Base-by-base conservation (phyloP, 371 early-diverging fungal genomes). In the Rhizopus arrhizus region DNA sequence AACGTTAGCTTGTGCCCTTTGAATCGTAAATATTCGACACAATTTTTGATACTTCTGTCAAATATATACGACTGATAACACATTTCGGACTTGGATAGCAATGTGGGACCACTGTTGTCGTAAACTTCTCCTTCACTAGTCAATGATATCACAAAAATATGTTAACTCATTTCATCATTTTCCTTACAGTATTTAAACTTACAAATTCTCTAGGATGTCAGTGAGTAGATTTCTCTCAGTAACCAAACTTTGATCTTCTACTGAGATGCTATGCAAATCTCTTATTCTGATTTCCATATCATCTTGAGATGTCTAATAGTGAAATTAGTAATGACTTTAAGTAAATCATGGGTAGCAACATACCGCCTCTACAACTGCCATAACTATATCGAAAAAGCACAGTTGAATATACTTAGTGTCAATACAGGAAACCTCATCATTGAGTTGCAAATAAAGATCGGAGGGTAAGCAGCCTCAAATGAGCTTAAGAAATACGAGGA, bases 241-340 rank as follows among this genome's bases (percentile, higher is more conserved):
- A 40, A 38, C 53, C 28, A 53, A 53, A 29, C 38, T 38, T 53
- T 40, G 53, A 16, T 34, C 53, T 53, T 53, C 53, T 53, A 53
- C 40, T 38, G 53, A 53, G 53, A 53, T 53, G n/a, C n/a, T 38
- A 22, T 38, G 22, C 53, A 53, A 38, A 53, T 38, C 40, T 15
- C 38, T 16, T 28, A 53, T 38, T 22, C 38, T 53, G 36, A 53
- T 13, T 38, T 40, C 53, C 53, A 53, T 53, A 38, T 34, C 53
- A 35, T 40, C 53, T 38, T 38, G 53, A 53, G 53, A 53, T 22
- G 53, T 15, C 38, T 53, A 53, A 53, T 53, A 53, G 53, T 36
- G 22, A 52, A 52, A 36, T 29, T 32, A 15, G 29, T 29, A 7
- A 31, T 45, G 46, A 22, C 4, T 46, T 46, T 46, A 22, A 46